Conservation (phyloP, 1,284 basidiomycete species). For the Agaricales sp. region DNA sequence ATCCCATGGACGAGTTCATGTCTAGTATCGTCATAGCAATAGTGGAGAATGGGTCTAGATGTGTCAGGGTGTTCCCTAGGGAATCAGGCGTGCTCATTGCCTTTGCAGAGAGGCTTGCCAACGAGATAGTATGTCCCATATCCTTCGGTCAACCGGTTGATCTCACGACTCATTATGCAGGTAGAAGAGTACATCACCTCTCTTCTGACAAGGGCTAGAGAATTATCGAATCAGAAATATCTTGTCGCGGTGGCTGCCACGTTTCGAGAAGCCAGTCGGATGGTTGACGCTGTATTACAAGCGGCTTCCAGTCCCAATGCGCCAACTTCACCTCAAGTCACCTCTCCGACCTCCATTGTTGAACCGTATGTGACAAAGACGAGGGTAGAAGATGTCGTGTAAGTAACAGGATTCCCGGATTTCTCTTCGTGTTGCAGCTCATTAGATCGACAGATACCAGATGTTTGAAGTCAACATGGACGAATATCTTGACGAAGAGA, state of each 20-base stretch:
- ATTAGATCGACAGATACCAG: constrained; percentile 72
- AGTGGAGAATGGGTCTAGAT: constrained; percentile 66
- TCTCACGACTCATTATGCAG: constrained; percentile 24
- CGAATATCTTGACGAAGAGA: constrained; percentile 92
- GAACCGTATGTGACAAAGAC: constrained; percentile 27
- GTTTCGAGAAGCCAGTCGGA: constrained; percentile 80
- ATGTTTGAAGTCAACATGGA: constrained; percentile 97
- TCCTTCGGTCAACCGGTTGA: constrained; percentile 5
- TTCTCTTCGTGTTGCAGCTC: no score
- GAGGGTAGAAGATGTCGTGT: constrained; percentile 79
- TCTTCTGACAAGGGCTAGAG: constrained; percentile 69
- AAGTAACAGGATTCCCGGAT: constrained; percentile 16
- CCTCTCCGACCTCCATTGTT: no score
- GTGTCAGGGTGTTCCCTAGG: constrained; percentile 80
- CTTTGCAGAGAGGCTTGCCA: constrained; percentile 69
- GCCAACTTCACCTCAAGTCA: background rate
- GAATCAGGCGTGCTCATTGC: constrained; percentile 60
- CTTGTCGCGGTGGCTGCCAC: constrained; percentile 83
- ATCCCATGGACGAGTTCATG: constrained; percentile 91
- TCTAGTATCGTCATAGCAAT: constrained; percentile 55
- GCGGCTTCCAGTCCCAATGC: constrained; percentile 27
- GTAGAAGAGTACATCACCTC: constrained; percentile 81
- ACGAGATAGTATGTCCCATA: constrained; percentile 58
- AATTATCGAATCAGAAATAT: constrained; percentile 66
- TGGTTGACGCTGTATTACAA: constrained; percentile 69